Evolutionary conservation across 2,329 filamentous ascomycete species (phyloP).

Genomic region (Aspergillus japonicus): DNA sequence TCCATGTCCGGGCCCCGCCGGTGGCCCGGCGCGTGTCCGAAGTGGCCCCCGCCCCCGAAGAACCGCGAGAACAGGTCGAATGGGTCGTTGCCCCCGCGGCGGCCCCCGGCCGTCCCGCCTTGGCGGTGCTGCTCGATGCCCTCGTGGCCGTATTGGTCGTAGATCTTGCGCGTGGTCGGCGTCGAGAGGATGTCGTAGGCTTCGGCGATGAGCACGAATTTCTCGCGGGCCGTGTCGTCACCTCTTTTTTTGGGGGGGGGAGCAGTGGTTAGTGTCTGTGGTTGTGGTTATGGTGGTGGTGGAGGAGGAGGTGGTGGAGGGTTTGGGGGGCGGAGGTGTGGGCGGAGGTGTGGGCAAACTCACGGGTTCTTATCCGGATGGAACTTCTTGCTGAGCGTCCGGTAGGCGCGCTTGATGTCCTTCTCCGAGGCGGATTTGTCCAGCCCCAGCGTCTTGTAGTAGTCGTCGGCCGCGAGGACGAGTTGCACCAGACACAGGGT

Average conservation of each 20-base stretch:
- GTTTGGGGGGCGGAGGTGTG: no score
- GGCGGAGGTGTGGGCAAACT: conserved; percentile 33
- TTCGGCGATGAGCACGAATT: conserved; percentile 91
- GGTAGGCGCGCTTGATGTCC: conserved; percentile 92
- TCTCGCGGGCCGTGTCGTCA: conserved; percentile 76
- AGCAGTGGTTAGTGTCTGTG: no score
- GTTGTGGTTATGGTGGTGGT: no score
- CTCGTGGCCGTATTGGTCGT: conserved; percentile 92
- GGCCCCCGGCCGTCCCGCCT: conserved; percentile 58
- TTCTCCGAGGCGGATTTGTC: conserved; percentile 76
- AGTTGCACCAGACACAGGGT: conserved; percentile 40
- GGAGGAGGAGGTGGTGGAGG: no score
- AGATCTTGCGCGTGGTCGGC: conserved; percentile 76
- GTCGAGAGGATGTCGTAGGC: conserved; percentile 91
- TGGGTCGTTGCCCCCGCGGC: conserved; percentile 65
- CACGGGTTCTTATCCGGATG: conserved; percentile 98
- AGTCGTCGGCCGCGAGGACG: conserved; percentile 45
- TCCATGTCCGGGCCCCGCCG: conserved; percentile 87
- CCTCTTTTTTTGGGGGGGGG: conserved; percentile 52
- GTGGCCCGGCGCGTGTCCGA: conserved; percentile 69
- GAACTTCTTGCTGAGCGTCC: conserved; percentile 87
- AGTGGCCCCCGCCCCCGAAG: conserved; percentile 89
- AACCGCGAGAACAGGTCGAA: conserved; percentile 97
- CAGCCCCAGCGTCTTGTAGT: conserved; percentile 72
- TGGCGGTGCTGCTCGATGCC: conserved; percentile 80